A percentile compares a stretch with the other conserved stretches of the same genome.
Evolutionary conservation across 2,329 filamentous ascomycete genomes (phyloP).

Genomic region (Fusarium irregulare): DNA sequence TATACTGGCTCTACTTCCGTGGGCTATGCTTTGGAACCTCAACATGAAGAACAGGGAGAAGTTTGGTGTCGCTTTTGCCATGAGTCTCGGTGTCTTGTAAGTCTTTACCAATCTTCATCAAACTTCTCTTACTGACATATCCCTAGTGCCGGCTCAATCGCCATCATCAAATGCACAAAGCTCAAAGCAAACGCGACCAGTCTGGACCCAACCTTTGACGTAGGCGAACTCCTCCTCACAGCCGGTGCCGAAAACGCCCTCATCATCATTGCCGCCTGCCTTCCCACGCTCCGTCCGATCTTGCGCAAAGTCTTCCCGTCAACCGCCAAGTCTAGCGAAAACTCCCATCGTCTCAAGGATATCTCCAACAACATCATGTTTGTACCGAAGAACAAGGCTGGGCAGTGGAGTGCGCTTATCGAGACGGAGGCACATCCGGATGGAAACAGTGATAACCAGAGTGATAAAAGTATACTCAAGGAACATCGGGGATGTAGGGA

Average conservation of each 20-base stretch:
- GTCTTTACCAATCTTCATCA: accelerated
- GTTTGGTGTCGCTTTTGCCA: constrained; percentile 30
- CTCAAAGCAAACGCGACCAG: constrained; percentile 35
- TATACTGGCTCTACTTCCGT: constrained; percentile 24
- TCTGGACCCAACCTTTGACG: constrained; percentile 28
- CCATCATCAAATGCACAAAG: constrained; percentile 33
- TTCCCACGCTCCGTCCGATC: constrained; percentile 25
- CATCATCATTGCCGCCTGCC: constrained; percentile 29
- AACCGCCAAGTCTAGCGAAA: constrained; percentile 24
- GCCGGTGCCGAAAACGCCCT: constrained; percentile 33
- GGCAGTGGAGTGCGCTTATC: constrained; percentile 33
- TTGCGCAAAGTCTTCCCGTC: constrained; percentile 30
- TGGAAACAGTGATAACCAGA: constrained; percentile 21
- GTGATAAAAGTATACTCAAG: constrained; percentile 31
- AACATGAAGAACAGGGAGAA: constrained; percentile 40
- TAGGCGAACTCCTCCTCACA: constrained; percentile 28
- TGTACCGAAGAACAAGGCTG: constrained; percentile 34
- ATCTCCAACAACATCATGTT: constrained; percentile 33
- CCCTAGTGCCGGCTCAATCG: constrained; percentile 21
- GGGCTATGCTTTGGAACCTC: constrained; percentile 36
- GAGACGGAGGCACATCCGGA: constrained; percentile 26
- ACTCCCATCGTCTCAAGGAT: constrained; percentile 26
- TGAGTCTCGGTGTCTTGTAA: constrained; percentile 36
- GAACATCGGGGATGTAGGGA: constrained; percentile 5
- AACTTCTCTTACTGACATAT: background rate